Percentiles rank a stretch among this genome's conserved stretches.
These are phyloP conservation scores for Trichophyton rubrum DNA, from an alignment of 2,329 filamentous ascomycete genomes.

Conservation along the genomic window DNA sequence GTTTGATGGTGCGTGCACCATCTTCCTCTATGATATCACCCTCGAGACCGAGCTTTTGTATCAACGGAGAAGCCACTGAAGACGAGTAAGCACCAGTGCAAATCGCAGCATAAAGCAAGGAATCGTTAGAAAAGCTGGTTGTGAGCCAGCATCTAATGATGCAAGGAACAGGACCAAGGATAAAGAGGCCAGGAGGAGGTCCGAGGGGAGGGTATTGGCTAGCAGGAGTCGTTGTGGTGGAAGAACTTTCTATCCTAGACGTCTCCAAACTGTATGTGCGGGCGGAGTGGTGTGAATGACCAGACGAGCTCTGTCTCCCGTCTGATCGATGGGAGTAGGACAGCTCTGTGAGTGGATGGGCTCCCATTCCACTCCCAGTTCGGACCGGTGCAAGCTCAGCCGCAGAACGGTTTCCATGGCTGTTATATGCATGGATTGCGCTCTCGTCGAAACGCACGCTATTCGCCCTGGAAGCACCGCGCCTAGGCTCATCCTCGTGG, in stretches of 20 bases:
- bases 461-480: conserved; percentile 82
- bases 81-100: conserved; percentile 88
- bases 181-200: conserved; percentile 70
- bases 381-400: conserved; percentile 68
- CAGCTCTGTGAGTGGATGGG: conserved; percentile 73
- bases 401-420: conserved; percentile 67
- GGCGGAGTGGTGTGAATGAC: conserved; percentile 62
- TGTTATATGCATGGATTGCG: conserved; percentile 81
- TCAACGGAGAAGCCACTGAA: conserved; percentile 60
- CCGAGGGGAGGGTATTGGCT: conserved; percentile 41
- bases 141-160: conserved; percentile 95
- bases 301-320: conserved; percentile 85
- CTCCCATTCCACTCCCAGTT: conserved; percentile 66
- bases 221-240: conserved; percentile 57
- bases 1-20: conserved; percentile 55
- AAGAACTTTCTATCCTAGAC: conserved; percentile 49
- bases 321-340: conserved; percentile 92
- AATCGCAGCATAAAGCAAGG: conserved; percentile 78
- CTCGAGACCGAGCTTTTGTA: conserved; percentile 60
- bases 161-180: conserved; percentile 78
- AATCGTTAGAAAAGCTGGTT: conserved; percentile 75
- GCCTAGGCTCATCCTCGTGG: conserved; percentile 70
- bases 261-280: conserved; percentile 74
- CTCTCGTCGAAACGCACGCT: conserved; percentile 97
- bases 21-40: conserved; percentile 55